A percentile compares a stretch with the other conserved stretches of the same genome.
These are phyloP conservation scores for Zizania latifolia DNA, from an alignment of 176 grass and related monocot species.

Conservation along the genomic window DNA sequence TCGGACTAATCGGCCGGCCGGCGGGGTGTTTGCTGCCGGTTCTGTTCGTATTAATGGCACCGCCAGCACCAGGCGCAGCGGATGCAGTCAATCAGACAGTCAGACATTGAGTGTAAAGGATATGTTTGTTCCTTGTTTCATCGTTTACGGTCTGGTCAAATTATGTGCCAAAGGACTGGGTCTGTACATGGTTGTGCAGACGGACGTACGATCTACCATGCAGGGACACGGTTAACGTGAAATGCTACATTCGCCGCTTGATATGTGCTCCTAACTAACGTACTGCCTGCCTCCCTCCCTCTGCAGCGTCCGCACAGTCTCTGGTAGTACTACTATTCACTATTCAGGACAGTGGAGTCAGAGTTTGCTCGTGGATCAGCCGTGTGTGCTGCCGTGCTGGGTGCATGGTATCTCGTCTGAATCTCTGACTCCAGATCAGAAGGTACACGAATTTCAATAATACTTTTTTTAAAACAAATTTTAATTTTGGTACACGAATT, in stretches of 20 bases:
- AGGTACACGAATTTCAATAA: too few species aligned
- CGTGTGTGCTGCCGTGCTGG: too few species aligned
- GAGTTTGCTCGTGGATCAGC: not conserved
- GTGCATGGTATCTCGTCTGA: too few species aligned
- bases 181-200: not conserved
- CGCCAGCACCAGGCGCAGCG: not conserved
- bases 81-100: not conserved
- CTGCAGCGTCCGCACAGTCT: not conserved
- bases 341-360: too few species aligned
- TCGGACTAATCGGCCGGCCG: not conserved
- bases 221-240: not conserved
- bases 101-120: not conserved
- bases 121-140: not conserved
- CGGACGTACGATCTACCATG: not conserved
- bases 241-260: not conserved
- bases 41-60: not conserved
- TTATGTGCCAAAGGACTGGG: too few species aligned
- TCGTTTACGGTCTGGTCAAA: not conserved
- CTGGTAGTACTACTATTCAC: not conserved
- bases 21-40: not conserved
- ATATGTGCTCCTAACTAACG: not conserved
- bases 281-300: not conserved
- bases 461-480: too few species aligned
- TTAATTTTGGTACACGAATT: too few species aligned
- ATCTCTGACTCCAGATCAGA: not conserved